Percentiles rank a stretch among this genome's conserved stretches.
phyloP scores from a whole-genome alignment of 768 basidiomycete species.

The Amanita rubescens region DNA sequence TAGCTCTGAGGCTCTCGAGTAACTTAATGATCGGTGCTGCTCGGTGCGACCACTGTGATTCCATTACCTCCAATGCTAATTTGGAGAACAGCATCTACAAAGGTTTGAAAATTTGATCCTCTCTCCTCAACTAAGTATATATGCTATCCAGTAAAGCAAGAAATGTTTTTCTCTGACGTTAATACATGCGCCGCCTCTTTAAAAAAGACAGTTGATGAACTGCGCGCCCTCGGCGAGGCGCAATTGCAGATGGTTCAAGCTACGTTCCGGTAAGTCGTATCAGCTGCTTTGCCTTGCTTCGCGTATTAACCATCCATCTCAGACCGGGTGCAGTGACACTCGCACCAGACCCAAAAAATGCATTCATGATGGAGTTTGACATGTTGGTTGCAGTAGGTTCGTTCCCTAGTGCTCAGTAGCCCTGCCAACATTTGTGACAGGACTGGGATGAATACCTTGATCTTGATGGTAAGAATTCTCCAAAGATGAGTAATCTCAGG shows the following conservation, averaged over 20 bases:
- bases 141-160: slow-evolving; percentile 60
- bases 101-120: slow-evolving; percentile 20
- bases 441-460: slow-evolving; percentile 60
- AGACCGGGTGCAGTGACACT: slow-evolving; percentile 49
- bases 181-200: slow-evolving; percentile 68
- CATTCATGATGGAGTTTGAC: slow-evolving; percentile 54
- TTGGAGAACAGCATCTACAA: slow-evolving; percentile 31
- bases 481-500: not conserved
- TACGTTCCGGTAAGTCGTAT: slow-evolving; percentile 43
- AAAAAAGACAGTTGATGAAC: slow-evolving; percentile 70
- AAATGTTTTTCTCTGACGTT: slow-evolving; percentile 76
- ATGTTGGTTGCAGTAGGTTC: slow-evolving; percentile 51
- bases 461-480: slow-evolving; percentile 29
- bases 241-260: slow-evolving; percentile 69
- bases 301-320: slow-evolving; percentile 4
- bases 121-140: not conserved
- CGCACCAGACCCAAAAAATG: slow-evolving; percentile 40
- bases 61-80: not conserved
- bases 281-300: not conserved
- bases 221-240: slow-evolving; percentile 38
- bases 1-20: slow-evolving; percentile 81
- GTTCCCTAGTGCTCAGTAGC: not conserved
- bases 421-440: slow-evolving; percentile 22
- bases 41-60: slow-evolving; percentile 38
- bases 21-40: slow-evolving; percentile 88